Evolutionary conservation across 2,329 filamentous ascomycete genomes (phyloP).

Genomic region (Phialemonium atrogriseum): DNA sequence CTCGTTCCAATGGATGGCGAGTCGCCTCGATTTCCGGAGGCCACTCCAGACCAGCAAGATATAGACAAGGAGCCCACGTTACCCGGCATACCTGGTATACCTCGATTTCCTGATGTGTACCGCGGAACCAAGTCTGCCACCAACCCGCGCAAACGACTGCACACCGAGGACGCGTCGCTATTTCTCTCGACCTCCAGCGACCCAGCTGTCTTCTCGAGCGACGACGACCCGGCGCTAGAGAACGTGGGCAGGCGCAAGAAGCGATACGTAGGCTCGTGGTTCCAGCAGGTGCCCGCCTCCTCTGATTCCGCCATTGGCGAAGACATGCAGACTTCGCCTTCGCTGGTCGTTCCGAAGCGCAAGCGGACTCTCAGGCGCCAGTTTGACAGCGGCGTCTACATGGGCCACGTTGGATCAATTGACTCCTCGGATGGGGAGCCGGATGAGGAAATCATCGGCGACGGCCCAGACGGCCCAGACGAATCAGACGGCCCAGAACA

Average conservation of each 20-base stretch:
- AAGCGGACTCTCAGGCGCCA: constrained; percentile 50
- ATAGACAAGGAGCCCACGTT: no score
- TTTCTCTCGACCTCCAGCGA: constrained; percentile 70
- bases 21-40: no score
- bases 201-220: constrained; percentile 62
- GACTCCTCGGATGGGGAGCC: constrained; percentile 30
- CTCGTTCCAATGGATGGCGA: no score
- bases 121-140: no score
- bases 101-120: no score
- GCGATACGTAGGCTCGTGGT: constrained; percentile 61
- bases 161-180: no score
- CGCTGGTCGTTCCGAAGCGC: constrained; percentile 23
- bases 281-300: constrained; percentile 46
- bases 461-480: no score
- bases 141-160: no score
- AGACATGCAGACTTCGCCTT: constrained; percentile 10
- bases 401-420: constrained; percentile 47
- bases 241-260: constrained; percentile 50
- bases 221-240: constrained; percentile 59
- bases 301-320: constrained; percentile 40
- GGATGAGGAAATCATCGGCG: constrained; percentile 1
- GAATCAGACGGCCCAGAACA: no score
- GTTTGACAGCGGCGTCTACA: constrained; percentile 57
- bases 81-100: no score
- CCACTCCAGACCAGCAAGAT: no score